phyloP scores from a whole-genome alignment of 768 basidiomycete species.

The Mycena metata region DNA sequence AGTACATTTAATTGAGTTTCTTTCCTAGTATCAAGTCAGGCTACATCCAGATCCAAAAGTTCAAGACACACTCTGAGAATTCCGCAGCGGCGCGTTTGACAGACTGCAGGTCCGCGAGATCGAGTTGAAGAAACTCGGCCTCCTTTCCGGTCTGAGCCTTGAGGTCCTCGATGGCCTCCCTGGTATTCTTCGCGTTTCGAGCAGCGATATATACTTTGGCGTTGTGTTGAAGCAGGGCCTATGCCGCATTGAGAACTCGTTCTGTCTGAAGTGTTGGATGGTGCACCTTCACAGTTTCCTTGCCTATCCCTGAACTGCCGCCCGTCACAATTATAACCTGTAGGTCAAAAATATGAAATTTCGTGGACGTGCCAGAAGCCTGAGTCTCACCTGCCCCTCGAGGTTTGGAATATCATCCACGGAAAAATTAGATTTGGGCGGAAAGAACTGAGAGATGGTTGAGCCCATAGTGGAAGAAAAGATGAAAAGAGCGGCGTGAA shows the following conservation, averaged over 20 bases:
- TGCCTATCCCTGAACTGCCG: constrained; percentile 64
- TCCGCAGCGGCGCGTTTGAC: constrained; percentile 57
- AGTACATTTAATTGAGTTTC: constrained; percentile 60
- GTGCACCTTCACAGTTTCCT: constrained; percentile 67
- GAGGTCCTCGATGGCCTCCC: constrained; percentile 66
- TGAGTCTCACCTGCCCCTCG: constrained; percentile 55
- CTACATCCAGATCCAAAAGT: background rate
- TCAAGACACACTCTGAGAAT: constrained; percentile 51
- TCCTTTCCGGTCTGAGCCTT: constrained; percentile 62
- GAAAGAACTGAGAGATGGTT: constrained; percentile 40
- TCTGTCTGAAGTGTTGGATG: background rate
- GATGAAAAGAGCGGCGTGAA: too few relatives aligned
- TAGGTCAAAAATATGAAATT: background rate
- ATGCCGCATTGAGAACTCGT: background rate
- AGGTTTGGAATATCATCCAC: constrained; percentile 67
- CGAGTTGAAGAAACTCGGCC: constrained; percentile 57
- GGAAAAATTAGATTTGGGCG: constrained; percentile 59
- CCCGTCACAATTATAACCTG: constrained; percentile 56
- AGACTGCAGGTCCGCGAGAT: constrained; percentile 57
- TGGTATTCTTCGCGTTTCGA: constrained; percentile 60
- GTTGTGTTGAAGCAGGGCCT: constrained; percentile 61
- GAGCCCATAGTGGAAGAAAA: too few relatives aligned
- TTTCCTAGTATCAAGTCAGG: constrained; percentile 44
- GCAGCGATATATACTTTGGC: constrained; percentile 77
- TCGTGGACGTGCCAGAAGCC: background rate